These are phyloP conservation scores for Rosa chinensis DNA, from an alignment of 306 rosid genomes.

Conservation along the genomic window DNA sequence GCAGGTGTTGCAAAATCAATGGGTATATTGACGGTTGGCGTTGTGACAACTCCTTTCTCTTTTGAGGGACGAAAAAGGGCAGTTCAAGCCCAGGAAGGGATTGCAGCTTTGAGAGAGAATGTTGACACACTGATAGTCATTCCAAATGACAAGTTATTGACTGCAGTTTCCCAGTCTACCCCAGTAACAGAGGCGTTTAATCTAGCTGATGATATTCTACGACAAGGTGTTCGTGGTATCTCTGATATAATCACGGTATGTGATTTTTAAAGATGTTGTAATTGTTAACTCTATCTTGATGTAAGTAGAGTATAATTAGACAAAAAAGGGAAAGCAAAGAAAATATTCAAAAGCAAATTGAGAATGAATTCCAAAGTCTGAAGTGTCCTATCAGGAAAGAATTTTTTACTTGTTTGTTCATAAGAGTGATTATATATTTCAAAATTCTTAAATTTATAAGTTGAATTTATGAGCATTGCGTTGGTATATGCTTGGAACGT, in stretches of 20 bases:
- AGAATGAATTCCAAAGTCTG: neutral
- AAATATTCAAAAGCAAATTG: neutral
- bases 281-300: neutral
- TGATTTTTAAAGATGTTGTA: neutral
- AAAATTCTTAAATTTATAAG: too few species aligned
- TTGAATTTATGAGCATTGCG: too few species aligned
- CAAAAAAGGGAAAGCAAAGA: neutral
- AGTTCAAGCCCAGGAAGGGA: conserved; percentile 99
- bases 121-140: conserved; percentile 96
- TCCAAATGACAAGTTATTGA: conserved; percentile 97
- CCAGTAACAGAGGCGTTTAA: conserved; percentile 99
- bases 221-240: conserved; percentile 99
- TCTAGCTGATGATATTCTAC: conserved; percentile 94
- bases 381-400: neutral
- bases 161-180: conserved; percentile 93
- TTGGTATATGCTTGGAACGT: neutral
- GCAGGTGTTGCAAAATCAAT: conserved; percentile 94
- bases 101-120: conserved; percentile 91
- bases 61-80: conserved; percentile 98
- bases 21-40: conserved; percentile 98
- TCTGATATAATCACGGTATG: conserved; percentile 98
- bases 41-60: conserved; percentile 96
- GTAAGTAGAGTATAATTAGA: neutral
- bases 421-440: neutral
- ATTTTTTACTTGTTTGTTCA: neutral